Base-by-base conservation (phyloP, 495 filamentous ascomycete species). In the Lasiosphaeris hirsuta region DNA sequence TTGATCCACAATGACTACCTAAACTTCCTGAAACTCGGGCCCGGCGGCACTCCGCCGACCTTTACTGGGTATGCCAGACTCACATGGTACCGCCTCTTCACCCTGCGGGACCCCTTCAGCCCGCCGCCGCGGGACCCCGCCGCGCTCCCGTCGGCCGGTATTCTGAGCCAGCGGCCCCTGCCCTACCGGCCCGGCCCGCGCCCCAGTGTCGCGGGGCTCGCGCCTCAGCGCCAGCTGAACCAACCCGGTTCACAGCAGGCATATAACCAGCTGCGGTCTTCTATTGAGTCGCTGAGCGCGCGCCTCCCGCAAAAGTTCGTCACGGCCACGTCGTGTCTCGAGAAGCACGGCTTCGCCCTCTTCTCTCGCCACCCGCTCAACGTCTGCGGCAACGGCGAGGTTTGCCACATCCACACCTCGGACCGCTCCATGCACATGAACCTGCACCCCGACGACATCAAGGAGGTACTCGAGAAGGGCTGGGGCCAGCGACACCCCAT, bases 401-500 rank as follows among this genome's bases (percentile, higher is more conserved):
- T 96, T 47, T 84, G 83, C 60, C 92, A 97, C 71, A 77, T 90
- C 9, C 92, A 97, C 68, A 77, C 80, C 7, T 79, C 77, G 44
- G 92, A 97, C 56, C 78, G 84, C 53, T 87, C 83, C 7, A 73
- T 92, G 75, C 92, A 97, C 70, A 64, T 92, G 62, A 84, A 82
- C 11, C 73, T 96, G 18, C 84, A 92, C 54, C 89, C 90, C 1
- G 83, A 86, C 30, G 92, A 97, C 70, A 89, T 87, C 43, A 84
- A 78, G 66, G 79, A 85, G 61, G 78, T 96, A 15, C 73, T 96
- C 36, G 85, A 91, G 56, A 84, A 83, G 42, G 88, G 90, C 15
- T 96, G 90, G 90, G 92, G 88, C n/a, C 83, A 96, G 70, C 77
- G 90, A n/a, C 90, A 96, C 71, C 89, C 89, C 1, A 78, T 96